Evolutionary conservation across 768 basidiomycete species (phyloP).

Genomic region (Pholiota molesta): DNA sequence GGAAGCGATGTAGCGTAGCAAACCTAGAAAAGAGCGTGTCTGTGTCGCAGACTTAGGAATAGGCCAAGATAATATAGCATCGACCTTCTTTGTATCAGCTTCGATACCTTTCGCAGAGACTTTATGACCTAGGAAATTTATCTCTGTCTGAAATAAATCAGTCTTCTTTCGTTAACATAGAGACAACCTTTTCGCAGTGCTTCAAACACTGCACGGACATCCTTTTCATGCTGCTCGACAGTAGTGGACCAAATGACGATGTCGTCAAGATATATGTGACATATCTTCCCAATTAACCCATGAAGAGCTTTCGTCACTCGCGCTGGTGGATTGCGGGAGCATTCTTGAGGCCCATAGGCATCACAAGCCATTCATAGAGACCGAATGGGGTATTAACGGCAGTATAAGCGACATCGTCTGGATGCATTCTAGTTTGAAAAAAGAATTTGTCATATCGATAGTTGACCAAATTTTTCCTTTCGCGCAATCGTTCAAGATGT

Average conservation of each 20-base stretch:
- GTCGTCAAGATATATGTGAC: constrained; percentile 48
- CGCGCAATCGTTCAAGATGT: constrained; percentile 36
- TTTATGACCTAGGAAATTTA: no score
- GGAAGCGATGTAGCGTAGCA: no score
- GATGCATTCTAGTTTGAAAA: constrained; percentile 18
- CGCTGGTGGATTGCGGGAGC: constrained; percentile 32
- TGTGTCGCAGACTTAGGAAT: no score
- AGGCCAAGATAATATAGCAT: no score
- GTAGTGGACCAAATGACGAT: constrained; percentile 48
- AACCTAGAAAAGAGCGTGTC: no score
- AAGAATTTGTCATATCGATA: not conserved
- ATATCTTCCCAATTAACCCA: constrained; percentile 37
- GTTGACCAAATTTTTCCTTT: constrained; percentile 32
- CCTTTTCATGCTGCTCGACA: constrained; percentile 32
- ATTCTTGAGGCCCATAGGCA: constrained; percentile 38
- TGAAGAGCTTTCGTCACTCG: constrained; percentile 34
- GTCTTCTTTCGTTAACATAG: no score
- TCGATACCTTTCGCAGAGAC: no score
- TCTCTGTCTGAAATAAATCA: no score
- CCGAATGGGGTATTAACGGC: constrained; percentile 31
- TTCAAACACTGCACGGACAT: constrained; percentile 28
- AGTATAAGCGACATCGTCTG: constrained; percentile 24
- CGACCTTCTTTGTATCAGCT: no score
- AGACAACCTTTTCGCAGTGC: constrained; percentile 5
- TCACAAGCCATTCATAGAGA: constrained; percentile 38